Conservation (phyloP, 148 eudicot genomes). For the Heliosperma pusillum region DNA sequence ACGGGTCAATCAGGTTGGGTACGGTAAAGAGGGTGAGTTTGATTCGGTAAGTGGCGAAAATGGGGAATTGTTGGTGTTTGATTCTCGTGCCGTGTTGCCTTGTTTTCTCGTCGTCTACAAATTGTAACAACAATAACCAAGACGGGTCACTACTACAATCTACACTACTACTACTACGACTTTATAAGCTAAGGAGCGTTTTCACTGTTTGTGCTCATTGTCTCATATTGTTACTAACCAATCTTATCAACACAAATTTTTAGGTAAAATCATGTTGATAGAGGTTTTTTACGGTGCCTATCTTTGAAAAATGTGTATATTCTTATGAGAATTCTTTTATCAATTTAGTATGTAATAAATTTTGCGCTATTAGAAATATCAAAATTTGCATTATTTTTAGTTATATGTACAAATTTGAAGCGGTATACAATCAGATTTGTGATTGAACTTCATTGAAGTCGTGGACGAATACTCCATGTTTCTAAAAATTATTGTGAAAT, state of each 20-base stretch:
- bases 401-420: no score
- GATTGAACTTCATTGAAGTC: no score
- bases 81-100: conserved; percentile 85
- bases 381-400: no score
- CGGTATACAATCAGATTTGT: no score
- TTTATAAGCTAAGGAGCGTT: no score
- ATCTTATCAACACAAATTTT: no score
- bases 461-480: no score
- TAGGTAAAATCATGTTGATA: background rate
- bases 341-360: background rate
- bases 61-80: conserved; percentile 83
- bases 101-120: conserved; percentile 87
- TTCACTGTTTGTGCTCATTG: background rate
- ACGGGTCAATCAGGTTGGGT: conserved; percentile 30
- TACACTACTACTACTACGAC: no score
- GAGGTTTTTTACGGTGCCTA: background rate
- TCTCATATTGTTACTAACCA: background rate
- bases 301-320: no score
- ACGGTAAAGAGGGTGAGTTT: conserved; percentile 37
- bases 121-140: background rate
- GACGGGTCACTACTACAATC: no score
- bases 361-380: no score
- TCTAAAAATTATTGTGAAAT: no score
- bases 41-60: conserved; percentile 68
- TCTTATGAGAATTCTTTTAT: background rate